phyloP scores from a whole-genome alignment of 2,329 filamentous ascomycete genomes.

The Neofusicoccum sp. region DNA sequence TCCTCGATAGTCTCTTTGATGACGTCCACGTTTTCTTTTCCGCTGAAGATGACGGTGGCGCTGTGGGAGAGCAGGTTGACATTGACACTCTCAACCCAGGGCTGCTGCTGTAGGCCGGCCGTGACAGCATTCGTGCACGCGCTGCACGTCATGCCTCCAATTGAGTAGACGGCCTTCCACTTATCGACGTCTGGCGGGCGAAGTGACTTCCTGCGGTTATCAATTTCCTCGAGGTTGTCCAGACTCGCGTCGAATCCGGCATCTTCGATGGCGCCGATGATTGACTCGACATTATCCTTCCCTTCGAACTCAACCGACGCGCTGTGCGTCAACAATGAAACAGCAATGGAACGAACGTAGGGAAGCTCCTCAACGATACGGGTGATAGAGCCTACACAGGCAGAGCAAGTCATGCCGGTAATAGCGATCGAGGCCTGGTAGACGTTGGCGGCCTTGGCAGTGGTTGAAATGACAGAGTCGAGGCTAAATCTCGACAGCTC shows the following conservation, averaged over 20 bases:
- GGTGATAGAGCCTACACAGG: conserved; percentile 24
- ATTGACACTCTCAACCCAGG: conserved; percentile 48
- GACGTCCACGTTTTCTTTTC: conserved; percentile 44
- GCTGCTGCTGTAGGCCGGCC: conserved; percentile 44
- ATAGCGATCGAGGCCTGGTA: conserved; percentile 20
- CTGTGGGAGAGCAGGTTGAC: conserved; percentile 54
- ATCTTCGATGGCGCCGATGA: conserved; percentile 24
- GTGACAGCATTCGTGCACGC: conserved; percentile 53
- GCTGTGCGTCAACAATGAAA: conserved; percentile 24
- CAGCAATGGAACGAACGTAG: conserved; percentile 23
- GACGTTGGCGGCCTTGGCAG: neutral
- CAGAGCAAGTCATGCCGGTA: conserved; percentile 22
- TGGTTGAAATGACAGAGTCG: conserved; percentile 12
- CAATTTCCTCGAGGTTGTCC: conserved; percentile 20
- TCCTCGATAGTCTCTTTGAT: conserved; percentile 53
- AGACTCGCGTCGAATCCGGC: conserved; percentile 26
- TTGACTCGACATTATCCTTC: conserved; percentile 18
- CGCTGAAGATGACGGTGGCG: conserved; percentile 49
- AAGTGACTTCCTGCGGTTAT: conserved; percentile 4
- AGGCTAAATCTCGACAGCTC: conserved; percentile 12
- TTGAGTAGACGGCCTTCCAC: conserved; percentile 47
- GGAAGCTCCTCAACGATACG: conserved; percentile 21
- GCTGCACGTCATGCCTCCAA: conserved; percentile 59
- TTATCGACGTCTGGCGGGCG: conserved; percentile 23
- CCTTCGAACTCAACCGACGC: conserved; percentile 24